Base-by-base conservation (phyloP, 2,329 filamentous ascomycete genomes). In the Botrytis galanthina region DNA sequence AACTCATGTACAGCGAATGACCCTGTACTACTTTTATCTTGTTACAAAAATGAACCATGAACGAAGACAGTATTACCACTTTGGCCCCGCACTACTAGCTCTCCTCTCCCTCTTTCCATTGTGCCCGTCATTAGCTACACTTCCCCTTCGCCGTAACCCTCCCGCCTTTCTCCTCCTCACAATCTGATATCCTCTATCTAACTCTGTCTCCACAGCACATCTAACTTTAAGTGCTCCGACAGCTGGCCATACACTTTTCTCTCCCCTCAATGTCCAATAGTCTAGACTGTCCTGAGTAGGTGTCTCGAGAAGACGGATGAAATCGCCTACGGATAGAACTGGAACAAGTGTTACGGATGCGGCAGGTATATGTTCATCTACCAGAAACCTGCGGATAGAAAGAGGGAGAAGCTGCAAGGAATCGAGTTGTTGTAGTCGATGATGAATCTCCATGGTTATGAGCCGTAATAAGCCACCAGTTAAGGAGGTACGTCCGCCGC, bases 181-280 rank as follows among this genome's bases (percentile, higher is more conserved):
- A 73, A 92, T 85, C 82, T 97, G 93, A 81, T 97, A 98, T 0
- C 93, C 92, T 64, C 91, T 86, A 81, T 98, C 95, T 18, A 98
- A 85, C 80, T 97, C 94, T 72, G 94, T 91, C 82, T 98, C 95
- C 12, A 98, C 88, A 7, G 91, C 92, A 81, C 93, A 96, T 10
- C 95, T 86, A 10, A 97, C 91, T 78, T 92, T 91, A 75, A 98
- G 83, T 22, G 94, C 93, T 46, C 91, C 91, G 4, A 97, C 89
- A 3, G 94, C 93, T 0, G 95, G 95, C 95, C 95, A 98, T 0
- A 97, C 94, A 77, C 93, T 95, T 75, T 91, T 85, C 83, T 98
- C 95, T 1, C 95, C 95, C 72, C 92, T 87, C 46, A 90, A 82
- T 71, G 97, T 94, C 95, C 95, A 98, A 78, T 95, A 92, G 73